Evolutionary conservation across 176 grass and related monocot genomes (phyloP), one percentile per base, ranked within the genome.

Genomic region (Rhynchospora breviuscula): DNA sequence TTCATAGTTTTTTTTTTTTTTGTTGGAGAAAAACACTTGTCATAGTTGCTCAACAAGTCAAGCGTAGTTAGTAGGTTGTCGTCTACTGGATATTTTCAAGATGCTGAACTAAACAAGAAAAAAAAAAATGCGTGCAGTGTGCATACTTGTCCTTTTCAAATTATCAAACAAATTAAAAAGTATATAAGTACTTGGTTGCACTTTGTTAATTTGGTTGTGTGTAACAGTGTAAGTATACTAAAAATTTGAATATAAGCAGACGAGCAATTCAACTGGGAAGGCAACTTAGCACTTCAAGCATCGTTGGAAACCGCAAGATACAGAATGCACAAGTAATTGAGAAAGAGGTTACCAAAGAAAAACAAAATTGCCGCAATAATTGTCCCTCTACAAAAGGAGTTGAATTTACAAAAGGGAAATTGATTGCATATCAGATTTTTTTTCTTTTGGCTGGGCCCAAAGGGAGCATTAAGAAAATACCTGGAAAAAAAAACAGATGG

Each of bases 381-480:
- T 7, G 10, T 63, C 40, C 53, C 78, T 81, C 78, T 81, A 13
- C 51, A 61, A 81, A 10, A 45, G 29, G 44, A 61, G 78, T 61
- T 63, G 54, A 63, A 81, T 81, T 81, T 81, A 81, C 78, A 81
- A 8, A 1, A n/a, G 14, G 23, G 56, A 59, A 80, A 81, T 63
- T 45, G 59, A 63, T 59, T 63, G 47, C 73, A 17, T 56, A 77
- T 54, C 33, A 80, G 58, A 25, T 10, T 62, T 18, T 58, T 56
- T 63, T 14, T 43, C 59, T 81, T 26, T 48, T 62, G 33, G 59
- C 79, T 63, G 46, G 33, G 25, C 58, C 14, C 25, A 18, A 63
- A 47, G 10, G 56, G n/a, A 62, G 12, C 25, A 80, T 80, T 53
- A 76, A 59, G 26, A 0, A 8, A 65, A 67, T 53, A 82, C 59